phyloP scores from a whole-genome alignment of 495 filamentous ascomycete genomes.

The Penicillium fimorum region DNA sequence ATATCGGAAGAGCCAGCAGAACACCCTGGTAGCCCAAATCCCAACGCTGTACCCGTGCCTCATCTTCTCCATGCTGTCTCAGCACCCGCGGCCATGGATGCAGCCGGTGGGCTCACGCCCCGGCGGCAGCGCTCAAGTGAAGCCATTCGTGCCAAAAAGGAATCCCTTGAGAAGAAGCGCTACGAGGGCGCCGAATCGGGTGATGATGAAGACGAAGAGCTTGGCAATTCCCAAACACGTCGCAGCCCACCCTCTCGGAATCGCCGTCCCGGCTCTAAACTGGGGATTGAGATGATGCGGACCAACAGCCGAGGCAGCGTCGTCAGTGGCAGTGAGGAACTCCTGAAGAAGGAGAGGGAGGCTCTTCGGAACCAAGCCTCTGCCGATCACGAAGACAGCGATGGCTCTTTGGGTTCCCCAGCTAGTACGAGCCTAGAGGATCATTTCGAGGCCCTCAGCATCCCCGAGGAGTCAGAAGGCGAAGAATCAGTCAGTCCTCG shows the following conservation, averaged over 20 bases:
- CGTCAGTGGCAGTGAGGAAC: slow-evolving; percentile 52
- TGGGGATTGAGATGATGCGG: slow-evolving; percentile 93
- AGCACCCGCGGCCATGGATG: slow-evolving; percentile 64
- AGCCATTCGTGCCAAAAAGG: slow-evolving; percentile 70
- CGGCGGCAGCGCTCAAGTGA: slow-evolving; percentile 75
- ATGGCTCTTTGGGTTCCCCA: slow-evolving; percentile 28
- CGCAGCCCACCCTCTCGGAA: slow-evolving; percentile 55
- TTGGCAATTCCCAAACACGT: slow-evolving; percentile 60
- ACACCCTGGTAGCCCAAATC: slow-evolving; percentile 26
- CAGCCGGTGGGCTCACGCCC: slow-evolving; percentile 42
- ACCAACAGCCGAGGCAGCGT: slow-evolving; percentile 89
- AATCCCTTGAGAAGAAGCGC: slow-evolving; percentile 71
- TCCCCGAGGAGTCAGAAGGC: slow-evolving; percentile 38
- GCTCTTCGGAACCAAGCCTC: slow-evolving; percentile 27
- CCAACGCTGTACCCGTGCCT: slow-evolving; percentile 42
- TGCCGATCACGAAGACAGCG: slow-evolving; percentile 23
- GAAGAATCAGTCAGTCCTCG: slow-evolving; percentile 32
- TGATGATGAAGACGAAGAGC: slow-evolving; percentile 90
- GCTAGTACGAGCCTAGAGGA: slow-evolving; percentile 33
- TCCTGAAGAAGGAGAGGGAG: slow-evolving; percentile 40
- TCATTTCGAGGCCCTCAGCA: slow-evolving; percentile 38
- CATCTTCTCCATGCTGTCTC: slow-evolving; percentile 63
- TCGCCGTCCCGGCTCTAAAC: slow-evolving; percentile 67
- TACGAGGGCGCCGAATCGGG: slow-evolving; percentile 81
- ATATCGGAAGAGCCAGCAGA: slow-evolving; percentile 54